Evolutionary conservation across 768 basidiomycete species (phyloP).

Genomic region (Lactarius akahatsu): DNA sequence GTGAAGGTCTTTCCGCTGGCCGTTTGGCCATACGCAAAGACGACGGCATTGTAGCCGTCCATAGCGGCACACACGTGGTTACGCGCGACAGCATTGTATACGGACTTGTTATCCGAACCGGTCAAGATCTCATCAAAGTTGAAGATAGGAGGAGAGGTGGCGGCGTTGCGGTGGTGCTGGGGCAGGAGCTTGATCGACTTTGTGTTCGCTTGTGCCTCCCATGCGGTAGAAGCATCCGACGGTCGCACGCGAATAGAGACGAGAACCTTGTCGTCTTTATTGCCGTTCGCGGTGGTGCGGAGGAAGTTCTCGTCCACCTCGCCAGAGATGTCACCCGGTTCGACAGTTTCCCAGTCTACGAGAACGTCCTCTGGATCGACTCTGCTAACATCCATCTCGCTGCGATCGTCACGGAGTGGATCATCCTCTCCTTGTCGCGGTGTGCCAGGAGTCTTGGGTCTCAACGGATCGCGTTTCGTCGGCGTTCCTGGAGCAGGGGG

Average conservation of each 20-base stretch:
- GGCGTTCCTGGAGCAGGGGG: constrained; percentile 27
- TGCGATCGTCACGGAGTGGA: constrained; percentile 49
- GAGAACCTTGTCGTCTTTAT: constrained; percentile 83
- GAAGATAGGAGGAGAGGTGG: constrained; percentile 49
- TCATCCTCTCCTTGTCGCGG: constrained; percentile 46
- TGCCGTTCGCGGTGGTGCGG: constrained; percentile 46
- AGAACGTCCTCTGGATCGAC: constrained; percentile 75
- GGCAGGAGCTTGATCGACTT: constrained; percentile 64
- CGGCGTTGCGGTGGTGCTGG: constrained; percentile 48
- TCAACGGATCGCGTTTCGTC: constrained; percentile 21
- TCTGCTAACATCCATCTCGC: constrained; percentile 75
- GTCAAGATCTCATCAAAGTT: constrained; percentile 76
- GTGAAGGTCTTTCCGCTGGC: constrained; percentile 76
- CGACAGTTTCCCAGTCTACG: constrained; percentile 72
- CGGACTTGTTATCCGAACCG: constrained; percentile 73
- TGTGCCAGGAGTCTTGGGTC: constrained; percentile 39
- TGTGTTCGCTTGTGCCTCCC: constrained; percentile 47
- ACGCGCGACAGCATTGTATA: constrained; percentile 73
- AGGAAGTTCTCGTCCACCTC: constrained; percentile 64
- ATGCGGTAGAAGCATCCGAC: constrained; percentile 50
- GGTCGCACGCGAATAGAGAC: constrained; percentile 80
- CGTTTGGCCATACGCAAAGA: constrained; percentile 95
- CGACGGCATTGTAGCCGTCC: constrained; percentile 95
- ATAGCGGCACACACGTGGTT: constrained; percentile 88
- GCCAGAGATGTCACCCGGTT: constrained; percentile 63